Percentiles rank a stretch among this genome's conserved stretches.
Evolutionary conservation across 192 early-diverging fungal genomes (phyloP).

Genomic region (Podila epigama): DNA sequence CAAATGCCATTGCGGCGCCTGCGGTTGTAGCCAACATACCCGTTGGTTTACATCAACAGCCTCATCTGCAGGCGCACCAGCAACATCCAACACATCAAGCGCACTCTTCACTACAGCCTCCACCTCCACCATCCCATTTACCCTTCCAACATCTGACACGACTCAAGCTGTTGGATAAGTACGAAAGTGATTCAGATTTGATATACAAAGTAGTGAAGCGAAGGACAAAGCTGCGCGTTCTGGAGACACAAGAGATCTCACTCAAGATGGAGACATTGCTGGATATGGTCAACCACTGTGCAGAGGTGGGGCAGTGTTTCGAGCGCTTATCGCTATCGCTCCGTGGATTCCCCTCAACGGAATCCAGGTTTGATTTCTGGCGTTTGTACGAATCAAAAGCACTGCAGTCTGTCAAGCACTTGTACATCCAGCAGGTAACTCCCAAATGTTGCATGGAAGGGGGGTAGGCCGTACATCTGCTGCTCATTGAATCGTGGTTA

Average conservation of each 20-base stretch:
- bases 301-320: constrained; percentile 1
- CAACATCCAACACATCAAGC: neutral
- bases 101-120: neutral
- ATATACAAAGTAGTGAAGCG: constrained; percentile 4
- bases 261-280: constrained; percentile 15
- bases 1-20: no score
- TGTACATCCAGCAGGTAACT: constrained; percentile 37
- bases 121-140: neutral
- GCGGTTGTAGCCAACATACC: neutral
- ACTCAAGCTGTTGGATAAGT: constrained; percentile 13
- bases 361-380: neutral
- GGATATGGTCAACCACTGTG: neutral
- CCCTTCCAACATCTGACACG: constrained; percentile 11
- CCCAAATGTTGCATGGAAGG: no score
- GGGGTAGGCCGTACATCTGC: no score
- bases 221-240: constrained; percentile 1
- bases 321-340: constrained; percentile 1
- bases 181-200: constrained; percentile 16
- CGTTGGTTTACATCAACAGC: neutral
- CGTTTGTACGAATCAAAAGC: no score
- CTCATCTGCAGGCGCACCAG: neutral
- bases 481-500: no score
- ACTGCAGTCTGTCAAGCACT: constrained; percentile 5
- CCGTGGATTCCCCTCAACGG: neutral
- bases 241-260: constrained; percentile 16